These are phyloP conservation scores for Sordariomycetes sp. DNA, from an alignment of 2,329 filamentous ascomycete genomes.

Conservation along the genomic window DNA sequence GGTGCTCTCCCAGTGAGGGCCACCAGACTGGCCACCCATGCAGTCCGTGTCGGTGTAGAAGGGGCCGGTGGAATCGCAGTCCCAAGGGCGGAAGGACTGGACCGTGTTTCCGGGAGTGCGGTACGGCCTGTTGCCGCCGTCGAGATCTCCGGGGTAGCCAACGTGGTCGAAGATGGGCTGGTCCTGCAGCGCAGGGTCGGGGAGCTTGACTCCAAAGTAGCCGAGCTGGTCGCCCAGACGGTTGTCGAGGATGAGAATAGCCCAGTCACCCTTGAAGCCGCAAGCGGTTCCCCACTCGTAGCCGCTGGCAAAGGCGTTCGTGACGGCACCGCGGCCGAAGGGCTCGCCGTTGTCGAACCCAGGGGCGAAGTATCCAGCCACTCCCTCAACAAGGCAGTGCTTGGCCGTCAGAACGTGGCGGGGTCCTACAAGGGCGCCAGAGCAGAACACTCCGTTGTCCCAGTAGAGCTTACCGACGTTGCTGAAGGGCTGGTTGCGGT, in stretches of 20 bases:
- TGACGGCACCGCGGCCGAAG: slow-evolving; percentile 4
- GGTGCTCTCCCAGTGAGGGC: slow-evolving; percentile 7
- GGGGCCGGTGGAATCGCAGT: slow-evolving; percentile 7
- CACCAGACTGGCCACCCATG: slow-evolving; percentile 9
- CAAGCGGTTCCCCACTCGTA: slow-evolving; percentile 6
- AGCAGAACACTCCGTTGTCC: slow-evolving; percentile 13
- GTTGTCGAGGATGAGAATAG: slow-evolving; percentile 13
- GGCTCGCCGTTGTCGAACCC: slow-evolving; percentile 12
- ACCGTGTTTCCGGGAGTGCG: slow-evolving; percentile 5
- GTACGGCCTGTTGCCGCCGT: slow-evolving; percentile 8
- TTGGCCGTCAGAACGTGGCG: slow-evolving; percentile 16
- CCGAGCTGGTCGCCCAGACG: slow-evolving; percentile 14
- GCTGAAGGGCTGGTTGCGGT: slow-evolving; percentile 10
- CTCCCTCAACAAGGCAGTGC: slow-evolving; percentile 13
- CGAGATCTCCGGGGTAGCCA: slow-evolving; percentile 11
- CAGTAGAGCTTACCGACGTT: slow-evolving; percentile 11
- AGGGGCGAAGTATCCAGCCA: slow-evolving; percentile 12
- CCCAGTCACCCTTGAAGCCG: slow-evolving; percentile 14
- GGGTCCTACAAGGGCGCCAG: slow-evolving; percentile 15
- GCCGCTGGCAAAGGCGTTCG: not conserved
- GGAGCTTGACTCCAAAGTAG: slow-evolving; percentile 12
- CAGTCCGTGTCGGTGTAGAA: slow-evolving; percentile 8
- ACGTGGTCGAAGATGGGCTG: slow-evolving; percentile 9
- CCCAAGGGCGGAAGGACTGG: slow-evolving; percentile 1
- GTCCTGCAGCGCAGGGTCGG: slow-evolving; percentile 8